Percentiles rank a stretch among this genome's conserved stretches.
Evolutionary conservation across 805 yeast genomes (phyloP).

Genomic region (Sugiyamaella smithiae): DNA sequence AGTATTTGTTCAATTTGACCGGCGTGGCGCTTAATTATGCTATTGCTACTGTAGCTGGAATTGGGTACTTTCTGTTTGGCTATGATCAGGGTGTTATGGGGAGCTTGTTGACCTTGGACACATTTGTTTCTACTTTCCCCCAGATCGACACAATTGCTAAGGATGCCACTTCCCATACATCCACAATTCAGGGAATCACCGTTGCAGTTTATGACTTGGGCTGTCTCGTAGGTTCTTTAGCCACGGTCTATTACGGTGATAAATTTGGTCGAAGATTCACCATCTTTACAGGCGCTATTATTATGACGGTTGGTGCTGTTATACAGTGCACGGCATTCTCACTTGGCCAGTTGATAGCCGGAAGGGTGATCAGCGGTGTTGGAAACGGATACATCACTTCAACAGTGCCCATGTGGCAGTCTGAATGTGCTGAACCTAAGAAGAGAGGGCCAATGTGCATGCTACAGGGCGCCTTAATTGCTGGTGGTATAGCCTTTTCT

Average conservation of each 20-base stretch:
- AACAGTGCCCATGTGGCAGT: conserved; percentile 74
- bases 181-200: conserved; percentile 16
- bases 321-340: conserved; percentile 60
- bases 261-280: conserved; percentile 59
- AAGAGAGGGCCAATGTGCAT: conserved; percentile 60
- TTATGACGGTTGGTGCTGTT: conserved; percentile 58
- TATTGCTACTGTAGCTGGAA: conserved; percentile 1
- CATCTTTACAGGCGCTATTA: conserved; percentile 52
- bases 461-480: conserved; percentile 67
- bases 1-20: not conserved
- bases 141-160: not conserved
- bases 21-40: not conserved
- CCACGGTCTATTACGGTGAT: conserved; percentile 60
- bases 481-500: conserved; percentile 69
- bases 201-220: conserved; percentile 48
- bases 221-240: conserved; percentile 64
- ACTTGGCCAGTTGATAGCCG: conserved; percentile 66
- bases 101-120: not conserved
- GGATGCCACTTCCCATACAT: not conserved
- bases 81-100: conserved; percentile 4
- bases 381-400: conserved; percentile 75
- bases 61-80: conserved; percentile 1
- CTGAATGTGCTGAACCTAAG: conserved; percentile 65
- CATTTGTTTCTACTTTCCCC: not conserved
- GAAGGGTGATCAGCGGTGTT: conserved; percentile 67